Conservation (phyloP, 1,139 yeast species). For the Pichiaceae sp. region DNA sequence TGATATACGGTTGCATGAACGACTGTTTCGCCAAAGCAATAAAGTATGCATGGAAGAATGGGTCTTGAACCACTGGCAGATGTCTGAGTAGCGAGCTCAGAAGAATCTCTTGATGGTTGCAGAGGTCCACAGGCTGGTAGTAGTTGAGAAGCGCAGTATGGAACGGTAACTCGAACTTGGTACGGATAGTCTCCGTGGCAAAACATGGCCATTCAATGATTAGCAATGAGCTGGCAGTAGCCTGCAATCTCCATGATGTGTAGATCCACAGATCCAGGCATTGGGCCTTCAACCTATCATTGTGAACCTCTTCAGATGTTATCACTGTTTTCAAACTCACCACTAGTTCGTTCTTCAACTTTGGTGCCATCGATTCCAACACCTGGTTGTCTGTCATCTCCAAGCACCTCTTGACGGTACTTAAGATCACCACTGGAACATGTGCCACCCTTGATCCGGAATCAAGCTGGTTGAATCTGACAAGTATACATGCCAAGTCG, state of each 20-base stretch:
- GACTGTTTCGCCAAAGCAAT: conserved; percentile 6
- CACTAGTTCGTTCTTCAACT: conserved; percentile 9
- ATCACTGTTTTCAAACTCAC: conserved; percentile 11
- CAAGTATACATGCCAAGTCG: conserved; percentile 5
- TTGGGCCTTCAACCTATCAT: conserved; percentile 6
- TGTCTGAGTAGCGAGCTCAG: conserved; percentile 8
- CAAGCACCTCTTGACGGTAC: conserved; percentile 4
- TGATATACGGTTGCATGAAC: conserved; percentile 6
- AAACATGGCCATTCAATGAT: conserved; percentile 23
- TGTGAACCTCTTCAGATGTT: conserved; percentile 6
- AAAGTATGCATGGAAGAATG: conserved; percentile 10
- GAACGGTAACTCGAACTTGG: conserved; percentile 15
- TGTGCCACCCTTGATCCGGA: conserved; percentile 4
- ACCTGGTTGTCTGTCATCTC: not conserved
- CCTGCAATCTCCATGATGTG: conserved; percentile 6
- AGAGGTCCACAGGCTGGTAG: conserved; percentile 6
- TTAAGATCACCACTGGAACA: conserved; percentile 3
- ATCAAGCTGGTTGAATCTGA: conserved; percentile 9
- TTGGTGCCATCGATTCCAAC: conserved; percentile 1
- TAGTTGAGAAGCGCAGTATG: conserved; percentile 11
- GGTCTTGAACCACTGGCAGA: conserved; percentile 8
- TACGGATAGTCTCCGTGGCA: conserved; percentile 10
- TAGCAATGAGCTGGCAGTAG: conserved; percentile 26
- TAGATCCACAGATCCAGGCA: conserved; percentile 15
- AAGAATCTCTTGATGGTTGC: conserved; percentile 6